Base-by-base conservation (phyloP, 345 rosid genomes). In the Eucalyptus lansdowneana region DNA sequence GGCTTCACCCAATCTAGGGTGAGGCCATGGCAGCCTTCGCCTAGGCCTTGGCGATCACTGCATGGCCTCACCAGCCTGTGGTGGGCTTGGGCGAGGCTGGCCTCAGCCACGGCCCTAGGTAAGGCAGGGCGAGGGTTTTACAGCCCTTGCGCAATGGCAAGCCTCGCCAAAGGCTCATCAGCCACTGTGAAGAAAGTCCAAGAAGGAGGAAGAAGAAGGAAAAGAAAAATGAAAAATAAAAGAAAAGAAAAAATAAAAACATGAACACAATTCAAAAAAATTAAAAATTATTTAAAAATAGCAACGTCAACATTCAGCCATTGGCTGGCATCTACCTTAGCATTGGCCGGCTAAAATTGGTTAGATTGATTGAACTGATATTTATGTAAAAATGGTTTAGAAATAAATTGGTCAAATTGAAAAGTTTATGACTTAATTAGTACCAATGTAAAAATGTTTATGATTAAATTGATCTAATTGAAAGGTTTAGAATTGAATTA, bases 141-240 rank as follows among this genome's bases (percentile, higher is more conserved):
- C 0, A 0, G 1, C 25, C 25, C 25, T 53, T 0, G 0, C 25
- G 24, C 0, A 8, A 2, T 19, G 58, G 58, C 5, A 0, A 53
- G 58, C 25, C 58, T 53, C 25, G 0, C 58, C 0, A 19, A 0
- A 53, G 58, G 58, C 25, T 53, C 11, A 0, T 2, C 0, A 0
- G 0, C 58, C 58, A 53, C 2, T 53, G 0, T 53, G 58, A 53
- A 11, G 58, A 53, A 19, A 53, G 24, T 53, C 25, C 1, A 53
- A 53, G 56, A 19, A 53, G 58, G 58, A 19, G 58, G 10, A 53
- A 53, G 58, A 53, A 53, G 24, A 53, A 19, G 5, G 24, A 53
- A 53, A 53, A 51, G 4, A 1, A 51, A 51, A 7, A 7, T 4
- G 21, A 15, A 2, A 15, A 7, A 16, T 1, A 16, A 51, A 19